Evolutionary conservation across 257 asterid species (phyloP).

Genomic region (Scutellaria baicalensis): DNA sequence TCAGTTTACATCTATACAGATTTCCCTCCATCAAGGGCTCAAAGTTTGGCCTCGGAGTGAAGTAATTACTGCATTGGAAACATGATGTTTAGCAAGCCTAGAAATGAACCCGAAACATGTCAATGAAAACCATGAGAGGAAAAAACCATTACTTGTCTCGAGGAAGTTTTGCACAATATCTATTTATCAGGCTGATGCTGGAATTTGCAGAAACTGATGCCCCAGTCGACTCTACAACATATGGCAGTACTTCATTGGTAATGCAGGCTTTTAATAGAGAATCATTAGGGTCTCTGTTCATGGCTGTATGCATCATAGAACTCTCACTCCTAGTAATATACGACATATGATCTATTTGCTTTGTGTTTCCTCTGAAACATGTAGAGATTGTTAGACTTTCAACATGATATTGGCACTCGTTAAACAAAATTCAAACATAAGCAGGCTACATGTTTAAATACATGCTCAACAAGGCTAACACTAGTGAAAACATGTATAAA

Average conservation of each 20-base stretch:
- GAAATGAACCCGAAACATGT: neutral
- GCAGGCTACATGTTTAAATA: neutral
- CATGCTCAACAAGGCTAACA: neutral
- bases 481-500: neutral
- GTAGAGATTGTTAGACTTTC: conserved; percentile 9
- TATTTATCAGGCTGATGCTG: conserved; percentile 56
- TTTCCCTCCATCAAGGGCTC: conserved; percentile 44
- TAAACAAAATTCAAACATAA: neutral
- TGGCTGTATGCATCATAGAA: conserved; percentile 36
- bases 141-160: conserved; percentile 45
- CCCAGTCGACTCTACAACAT: conserved; percentile 64
- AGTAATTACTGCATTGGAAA: conserved; percentile 36
- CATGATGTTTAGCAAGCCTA: neutral
- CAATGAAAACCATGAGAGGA: neutral
- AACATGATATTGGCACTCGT: neutral
- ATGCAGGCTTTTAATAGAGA: conserved; percentile 25
- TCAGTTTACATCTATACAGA: conserved; percentile 48
- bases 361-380: conserved; percentile 62
- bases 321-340: conserved; percentile 45
- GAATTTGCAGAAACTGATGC: conserved; percentile 61
- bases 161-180: conserved; percentile 65
- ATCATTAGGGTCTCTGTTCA: conserved; percentile 30
- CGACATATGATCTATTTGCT: conserved; percentile 51
- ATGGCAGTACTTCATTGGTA: conserved; percentile 27
- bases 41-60: conserved; percentile 46